Percentiles rank a stretch among this genome's conserved stretches.
Evolutionary conservation across 768 basidiomycete genomes (phyloP).

Genomic region (Dentipellis sp.): DNA sequence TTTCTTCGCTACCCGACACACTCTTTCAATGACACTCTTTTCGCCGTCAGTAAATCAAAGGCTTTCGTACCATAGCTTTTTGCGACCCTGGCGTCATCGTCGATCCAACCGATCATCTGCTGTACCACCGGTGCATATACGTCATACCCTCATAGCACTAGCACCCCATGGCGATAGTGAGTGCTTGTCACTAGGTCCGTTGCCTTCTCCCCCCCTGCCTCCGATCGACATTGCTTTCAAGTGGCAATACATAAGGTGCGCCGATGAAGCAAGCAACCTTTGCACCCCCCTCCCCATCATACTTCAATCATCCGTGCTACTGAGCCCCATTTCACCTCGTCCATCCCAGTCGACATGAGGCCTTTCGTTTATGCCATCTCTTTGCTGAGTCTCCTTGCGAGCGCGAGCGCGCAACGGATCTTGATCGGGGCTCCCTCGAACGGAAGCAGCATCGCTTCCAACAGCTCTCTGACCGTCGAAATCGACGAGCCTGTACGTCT

Average conservation of each 20-base stretch:
- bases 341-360: neutral
- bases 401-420: constrained; percentile 22
- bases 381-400: constrained; percentile 13
- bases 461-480: constrained; percentile 24
- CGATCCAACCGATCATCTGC: no score
- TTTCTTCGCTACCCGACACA: no score
- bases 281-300: neutral
- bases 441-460: constrained; percentile 16
- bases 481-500: constrained; percentile 25
- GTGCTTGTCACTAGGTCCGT: no score
- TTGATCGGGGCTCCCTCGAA: constrained; percentile 21
- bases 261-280: neutral
- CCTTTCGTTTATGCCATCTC: constrained; percentile 14
- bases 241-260: neutral
- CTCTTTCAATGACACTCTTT: no score
- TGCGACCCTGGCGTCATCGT: no score
- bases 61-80: no score
- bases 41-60: no score
- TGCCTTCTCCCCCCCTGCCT: no score
- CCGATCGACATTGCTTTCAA: neutral
- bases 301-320: no score
- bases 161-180: no score
- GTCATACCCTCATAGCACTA: no score
- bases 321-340: neutral
- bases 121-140: no score